phyloP scores from a whole-genome alignment of 306 rosid species.

The Rosa lucieae region DNA sequence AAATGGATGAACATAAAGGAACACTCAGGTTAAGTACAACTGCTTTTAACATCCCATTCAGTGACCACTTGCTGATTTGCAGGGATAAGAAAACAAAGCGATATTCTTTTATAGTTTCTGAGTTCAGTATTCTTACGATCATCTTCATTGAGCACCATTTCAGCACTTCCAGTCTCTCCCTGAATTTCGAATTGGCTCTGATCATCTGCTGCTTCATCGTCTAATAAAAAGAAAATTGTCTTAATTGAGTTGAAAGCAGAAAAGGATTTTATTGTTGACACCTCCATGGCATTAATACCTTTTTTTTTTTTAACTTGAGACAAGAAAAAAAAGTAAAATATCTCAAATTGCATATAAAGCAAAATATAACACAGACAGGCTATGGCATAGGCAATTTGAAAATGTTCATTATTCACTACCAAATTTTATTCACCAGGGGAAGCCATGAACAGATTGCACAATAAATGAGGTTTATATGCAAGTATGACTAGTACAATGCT shows the following conservation, averaged over 20 bases:
- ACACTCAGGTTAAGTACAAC: constrained; percentile 1
- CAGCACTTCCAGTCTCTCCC: neutral
- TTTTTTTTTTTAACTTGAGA: neutral
- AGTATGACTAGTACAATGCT: neutral
- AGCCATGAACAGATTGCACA: neutral
- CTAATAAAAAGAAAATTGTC: constrained; percentile 9
- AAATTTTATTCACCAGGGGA: neutral
- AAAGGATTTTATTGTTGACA: neutral
- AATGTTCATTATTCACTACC: neutral
- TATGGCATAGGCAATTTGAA: neutral
- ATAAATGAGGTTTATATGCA: neutral
- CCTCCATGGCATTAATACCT: neutral
- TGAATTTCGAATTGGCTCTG: neutral
- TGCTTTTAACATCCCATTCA: constrained; percentile 9
- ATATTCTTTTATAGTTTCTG: constrained; percentile 20
- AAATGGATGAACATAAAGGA: neutral
- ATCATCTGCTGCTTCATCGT: constrained; percentile 17
- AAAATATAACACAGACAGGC: neutral
- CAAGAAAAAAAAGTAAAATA: neutral
- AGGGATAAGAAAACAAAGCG: constrained; percentile 4
- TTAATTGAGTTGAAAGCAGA: neutral
- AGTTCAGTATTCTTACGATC: constrained; percentile 18
- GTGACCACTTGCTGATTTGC: neutral
- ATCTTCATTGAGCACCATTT: neutral
- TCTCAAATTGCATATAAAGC: neutral